A percentile compares a stretch with the other conserved stretches of the same genome.
Evolutionary conservation across 805 yeast genomes (phyloP).

Genomic region (Yamadazyma tumulicola): DNA sequence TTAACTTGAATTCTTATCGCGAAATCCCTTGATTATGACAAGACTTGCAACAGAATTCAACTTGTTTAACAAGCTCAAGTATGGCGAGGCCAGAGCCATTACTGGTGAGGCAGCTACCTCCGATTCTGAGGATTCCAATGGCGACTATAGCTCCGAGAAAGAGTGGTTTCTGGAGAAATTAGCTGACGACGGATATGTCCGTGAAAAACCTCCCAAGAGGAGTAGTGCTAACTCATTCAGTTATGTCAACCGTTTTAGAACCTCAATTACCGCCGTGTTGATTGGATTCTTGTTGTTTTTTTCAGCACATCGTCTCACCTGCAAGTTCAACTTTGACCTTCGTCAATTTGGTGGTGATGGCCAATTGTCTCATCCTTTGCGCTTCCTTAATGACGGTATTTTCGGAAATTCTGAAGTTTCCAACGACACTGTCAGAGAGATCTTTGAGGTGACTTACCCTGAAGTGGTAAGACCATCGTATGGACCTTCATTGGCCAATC

Average conservation of each 20-base stretch:
- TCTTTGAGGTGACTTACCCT: constrained; percentile 27
- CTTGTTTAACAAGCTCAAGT: constrained; percentile 1
- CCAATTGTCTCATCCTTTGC: not conserved
- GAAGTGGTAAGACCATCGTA: constrained; percentile 18
- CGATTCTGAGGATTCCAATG: not conserved
- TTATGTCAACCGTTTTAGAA: not conserved
- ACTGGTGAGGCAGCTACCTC: not conserved
- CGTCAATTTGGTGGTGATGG: not conserved
- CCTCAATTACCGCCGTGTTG: too few species aligned
- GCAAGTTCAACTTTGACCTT: not conserved
- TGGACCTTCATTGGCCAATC: constrained; percentile 37
- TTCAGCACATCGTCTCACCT: not conserved
- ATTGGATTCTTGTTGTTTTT: too few species aligned
- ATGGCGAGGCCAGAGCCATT: constrained; percentile 3
- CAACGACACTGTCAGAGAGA: constrained; percentile 11
- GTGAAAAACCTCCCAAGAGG: too few species aligned
- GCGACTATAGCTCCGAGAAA: not conserved
- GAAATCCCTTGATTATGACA: not conserved
- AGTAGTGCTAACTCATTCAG: not conserved
- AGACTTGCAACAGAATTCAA: not conserved
- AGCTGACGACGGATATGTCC: too few species aligned
- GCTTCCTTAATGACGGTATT: constrained; percentile 1
- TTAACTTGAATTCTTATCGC: too few species aligned
- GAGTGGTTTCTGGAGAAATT: too few species aligned
- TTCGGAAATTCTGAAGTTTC: not conserved